Evolutionary conservation across 148 eudicot genomes (phyloP).

Genomic region (Rhododendron henanense): DNA sequence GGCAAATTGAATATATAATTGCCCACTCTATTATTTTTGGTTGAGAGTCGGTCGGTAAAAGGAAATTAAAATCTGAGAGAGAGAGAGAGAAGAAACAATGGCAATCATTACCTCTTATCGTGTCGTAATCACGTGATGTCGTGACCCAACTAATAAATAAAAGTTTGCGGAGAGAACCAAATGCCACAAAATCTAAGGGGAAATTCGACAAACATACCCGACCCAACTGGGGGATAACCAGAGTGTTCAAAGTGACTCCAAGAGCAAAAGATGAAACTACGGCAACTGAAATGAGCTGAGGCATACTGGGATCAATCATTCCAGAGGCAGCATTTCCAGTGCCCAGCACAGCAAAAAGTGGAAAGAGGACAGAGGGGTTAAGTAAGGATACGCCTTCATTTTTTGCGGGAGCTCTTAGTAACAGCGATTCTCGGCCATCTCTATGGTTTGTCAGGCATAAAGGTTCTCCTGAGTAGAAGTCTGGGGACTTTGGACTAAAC

Average conservation of each 20-base stretch:
- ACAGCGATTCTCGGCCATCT: conserved; percentile 73
- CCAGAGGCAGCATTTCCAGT: conserved; percentile 95
- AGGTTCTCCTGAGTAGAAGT: conserved; percentile 82
- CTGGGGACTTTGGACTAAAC: conserved; percentile 63
- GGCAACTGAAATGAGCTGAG: conserved; percentile 72
- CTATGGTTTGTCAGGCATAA: conserved; percentile 80
- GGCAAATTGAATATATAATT: not conserved
- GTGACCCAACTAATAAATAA: not conserved
- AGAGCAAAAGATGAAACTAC: conserved; percentile 68
- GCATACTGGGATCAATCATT: conserved; percentile 79
- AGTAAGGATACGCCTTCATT: conserved; percentile 40
- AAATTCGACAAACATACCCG: conserved; percentile 40
- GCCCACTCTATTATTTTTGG: not conserved
- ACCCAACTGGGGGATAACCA: conserved; percentile 70
- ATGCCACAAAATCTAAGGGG: not conserved
- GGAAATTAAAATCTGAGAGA: not conserved
- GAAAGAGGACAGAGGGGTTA: conserved; percentile 63
- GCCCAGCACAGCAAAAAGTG: conserved; percentile 69
- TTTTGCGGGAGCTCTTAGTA: conserved; percentile 76
- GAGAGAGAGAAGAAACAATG: too few species aligned
- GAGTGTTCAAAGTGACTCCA: conserved; percentile 61
- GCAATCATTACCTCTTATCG: not conserved
- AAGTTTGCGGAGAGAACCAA: not conserved
- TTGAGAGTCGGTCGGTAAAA: not conserved
- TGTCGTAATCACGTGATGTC: too few species aligned